Percentiles rank a stretch among this genome's conserved stretches.
Conservation (phyloP, 140 eudicot genomes). For the Erigeron philadelphicus region DNA sequence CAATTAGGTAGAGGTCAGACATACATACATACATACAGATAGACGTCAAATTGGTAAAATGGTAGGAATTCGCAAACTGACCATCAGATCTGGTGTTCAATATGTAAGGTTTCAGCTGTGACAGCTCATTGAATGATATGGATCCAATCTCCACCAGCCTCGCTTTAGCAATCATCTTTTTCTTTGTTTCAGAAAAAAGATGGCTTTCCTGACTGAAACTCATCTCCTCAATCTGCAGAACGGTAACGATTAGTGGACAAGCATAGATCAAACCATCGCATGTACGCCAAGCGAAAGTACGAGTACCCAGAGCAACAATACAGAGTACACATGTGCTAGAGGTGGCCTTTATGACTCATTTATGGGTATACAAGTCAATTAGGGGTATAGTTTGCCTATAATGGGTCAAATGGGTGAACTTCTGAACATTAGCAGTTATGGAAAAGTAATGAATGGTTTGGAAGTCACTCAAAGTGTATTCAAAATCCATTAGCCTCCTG, state of each 20-base stretch:
- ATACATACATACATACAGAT: background rate
- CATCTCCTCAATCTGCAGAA: constrained; percentile 47
- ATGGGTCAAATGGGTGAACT: background rate
- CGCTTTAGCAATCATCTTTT: constrained; percentile 54
- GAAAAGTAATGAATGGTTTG: background rate
- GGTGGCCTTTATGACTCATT: background rate
- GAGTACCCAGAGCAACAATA: background rate
- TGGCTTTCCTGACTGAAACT: constrained; percentile 35
- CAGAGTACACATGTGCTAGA: background rate
- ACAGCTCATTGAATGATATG: constrained; percentile 53
- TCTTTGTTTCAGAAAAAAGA: constrained; percentile 38
- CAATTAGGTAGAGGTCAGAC: background rate
- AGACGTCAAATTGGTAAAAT: background rate
- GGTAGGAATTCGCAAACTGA: constrained; percentile 29
- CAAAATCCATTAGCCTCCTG: background rate
- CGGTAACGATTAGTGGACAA: constrained; percentile 18
- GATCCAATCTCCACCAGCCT: constrained; percentile 60
- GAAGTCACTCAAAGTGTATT: background rate
- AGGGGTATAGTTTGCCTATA: background rate
- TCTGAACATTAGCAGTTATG: background rate
- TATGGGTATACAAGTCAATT: background rate
- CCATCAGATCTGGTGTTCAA: constrained; percentile 61
- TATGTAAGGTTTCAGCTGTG: constrained; percentile 55
- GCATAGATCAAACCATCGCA: constrained; percentile 19
- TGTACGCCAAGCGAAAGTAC: background rate